Conservation (phyloP, 192 early-diverging fungal species). For the Entophlyctis luteolus region DNA sequence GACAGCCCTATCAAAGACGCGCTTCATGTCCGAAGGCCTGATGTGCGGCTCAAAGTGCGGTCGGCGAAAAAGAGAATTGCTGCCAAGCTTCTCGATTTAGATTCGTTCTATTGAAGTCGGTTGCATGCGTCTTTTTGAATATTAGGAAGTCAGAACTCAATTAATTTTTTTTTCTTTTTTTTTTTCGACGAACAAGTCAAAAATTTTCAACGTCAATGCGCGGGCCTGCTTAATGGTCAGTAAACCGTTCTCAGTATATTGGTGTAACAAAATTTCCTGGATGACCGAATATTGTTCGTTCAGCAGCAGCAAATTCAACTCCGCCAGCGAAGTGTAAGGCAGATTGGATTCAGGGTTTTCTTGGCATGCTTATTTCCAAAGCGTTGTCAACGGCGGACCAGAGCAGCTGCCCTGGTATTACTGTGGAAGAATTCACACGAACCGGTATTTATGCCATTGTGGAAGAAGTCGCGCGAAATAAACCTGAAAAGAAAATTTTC, state of each 20-base stretch:
- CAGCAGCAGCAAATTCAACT: slow-evolving; percentile 75
- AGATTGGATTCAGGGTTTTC: too few species aligned
- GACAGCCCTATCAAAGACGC: slow-evolving; percentile 17
- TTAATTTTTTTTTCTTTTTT: neutral
- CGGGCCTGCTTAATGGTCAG: neutral
- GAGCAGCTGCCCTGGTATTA: too few species aligned
- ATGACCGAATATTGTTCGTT: too few species aligned
- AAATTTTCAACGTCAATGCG: neutral
- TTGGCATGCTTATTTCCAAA: too few species aligned
- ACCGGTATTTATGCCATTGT: too few species aligned
- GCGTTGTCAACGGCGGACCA: too few species aligned
- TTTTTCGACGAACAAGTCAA: neutral
- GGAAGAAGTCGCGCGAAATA: too few species aligned
- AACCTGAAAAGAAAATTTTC: too few species aligned
- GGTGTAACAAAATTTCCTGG: too few species aligned
- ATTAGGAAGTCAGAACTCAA: neutral
- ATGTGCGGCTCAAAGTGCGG: slow-evolving; percentile 9
- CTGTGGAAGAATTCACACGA: too few species aligned
- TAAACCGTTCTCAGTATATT: neutral
- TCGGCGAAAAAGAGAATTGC: slow-evolving; percentile 3
- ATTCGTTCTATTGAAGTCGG: too few species aligned
- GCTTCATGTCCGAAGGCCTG: neutral
- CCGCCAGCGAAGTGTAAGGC: too few species aligned
- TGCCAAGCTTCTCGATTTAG: neutral
- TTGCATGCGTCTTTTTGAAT: neutral